Percentiles rank a stretch among this genome's conserved stretches.
Evolutionary conservation across 75 land plant genomes (phyloP).

Genomic region (Pinus albicaulis): DNA sequence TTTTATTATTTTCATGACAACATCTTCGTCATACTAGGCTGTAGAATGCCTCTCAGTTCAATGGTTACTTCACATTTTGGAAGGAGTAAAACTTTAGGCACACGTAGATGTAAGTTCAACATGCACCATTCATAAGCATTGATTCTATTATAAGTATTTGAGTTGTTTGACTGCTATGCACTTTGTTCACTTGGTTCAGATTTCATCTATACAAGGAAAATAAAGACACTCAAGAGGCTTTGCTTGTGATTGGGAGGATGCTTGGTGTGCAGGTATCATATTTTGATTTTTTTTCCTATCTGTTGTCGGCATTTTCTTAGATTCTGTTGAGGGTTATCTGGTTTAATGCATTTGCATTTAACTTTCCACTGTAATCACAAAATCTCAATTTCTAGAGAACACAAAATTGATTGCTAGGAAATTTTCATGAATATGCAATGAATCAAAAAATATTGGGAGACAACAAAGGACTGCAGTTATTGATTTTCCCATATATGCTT

Average conservation of each 20-base stretch:
- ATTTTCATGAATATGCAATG: background rate
- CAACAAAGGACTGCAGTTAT: background rate
- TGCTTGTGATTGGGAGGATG: slow-evolving; percentile 86
- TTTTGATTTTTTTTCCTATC: background rate
- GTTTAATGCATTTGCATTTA: background rate
- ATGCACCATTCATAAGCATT: background rate
- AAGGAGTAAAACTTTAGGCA: background rate
- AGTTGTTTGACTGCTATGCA: background rate
- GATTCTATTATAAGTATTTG: background rate
- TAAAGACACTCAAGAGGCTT: slow-evolving; percentile 92
- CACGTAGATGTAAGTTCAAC: background rate
- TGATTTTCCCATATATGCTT: background rate
- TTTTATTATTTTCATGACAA: too few species aligned
- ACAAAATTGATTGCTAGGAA: background rate
- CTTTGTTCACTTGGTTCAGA: slow-evolving; percentile 32
- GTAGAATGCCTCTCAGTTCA: too few species aligned
- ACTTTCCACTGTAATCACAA: too few species aligned
- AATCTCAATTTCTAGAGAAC: background rate
- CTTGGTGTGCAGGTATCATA: slow-evolving; percentile 79
- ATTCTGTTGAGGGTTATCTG: background rate
- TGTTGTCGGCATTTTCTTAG: background rate
- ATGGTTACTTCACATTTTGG: background rate
- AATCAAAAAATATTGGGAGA: background rate
- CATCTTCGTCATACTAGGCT: too few species aligned
- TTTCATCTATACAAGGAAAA: slow-evolving; percentile 94